phyloP scores from a whole-genome alignment of 2,329 filamentous ascomycete genomes.

The Ramularia endophylla region DNA sequence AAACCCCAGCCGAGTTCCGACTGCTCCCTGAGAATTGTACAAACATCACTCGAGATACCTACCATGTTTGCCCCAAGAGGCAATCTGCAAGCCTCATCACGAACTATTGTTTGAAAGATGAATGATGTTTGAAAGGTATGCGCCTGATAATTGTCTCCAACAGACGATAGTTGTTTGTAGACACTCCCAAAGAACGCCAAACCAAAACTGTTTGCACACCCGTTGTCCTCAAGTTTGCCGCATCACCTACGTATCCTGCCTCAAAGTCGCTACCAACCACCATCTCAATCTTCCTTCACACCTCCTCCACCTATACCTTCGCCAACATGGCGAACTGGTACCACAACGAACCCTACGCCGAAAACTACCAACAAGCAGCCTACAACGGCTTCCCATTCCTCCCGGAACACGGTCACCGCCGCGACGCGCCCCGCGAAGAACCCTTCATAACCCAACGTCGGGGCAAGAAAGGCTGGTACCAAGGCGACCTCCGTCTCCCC shows the following conservation, averaged over 20 bases:
- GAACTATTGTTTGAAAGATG: too few species aligned
- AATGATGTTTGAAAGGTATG: too few species aligned
- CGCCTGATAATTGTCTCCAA: too few species aligned
- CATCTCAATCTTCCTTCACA: not conserved
- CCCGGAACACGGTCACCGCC: conserved; percentile 20
- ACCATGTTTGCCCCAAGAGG: too few species aligned
- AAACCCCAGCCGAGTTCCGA: too few species aligned
- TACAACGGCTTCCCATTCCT: conserved; percentile 22
- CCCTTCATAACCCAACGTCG: conserved; percentile 19
- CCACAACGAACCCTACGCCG: conserved; percentile 14
- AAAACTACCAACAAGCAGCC: conserved; percentile 16
- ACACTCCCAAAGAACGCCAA: too few species aligned
- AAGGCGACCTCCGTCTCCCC: conserved; percentile 17
- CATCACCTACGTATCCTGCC: not conserved
- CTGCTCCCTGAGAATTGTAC: too few species aligned
- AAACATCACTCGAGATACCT: too few species aligned
- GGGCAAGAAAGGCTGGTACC: conserved; percentile 19
- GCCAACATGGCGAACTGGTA: conserved; percentile 13
- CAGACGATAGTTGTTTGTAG: too few species aligned
- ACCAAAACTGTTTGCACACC: not conserved
- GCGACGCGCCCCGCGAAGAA: conserved; percentile 22
- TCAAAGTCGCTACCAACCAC: not conserved
- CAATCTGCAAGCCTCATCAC: too few species aligned
- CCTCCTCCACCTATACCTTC: not conserved
- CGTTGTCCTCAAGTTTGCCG: not conserved